Evolutionary conservation across 2,329 filamentous ascomycete genomes (phyloP).

Genomic region (Ophiostoma tasmaniense): DNA sequence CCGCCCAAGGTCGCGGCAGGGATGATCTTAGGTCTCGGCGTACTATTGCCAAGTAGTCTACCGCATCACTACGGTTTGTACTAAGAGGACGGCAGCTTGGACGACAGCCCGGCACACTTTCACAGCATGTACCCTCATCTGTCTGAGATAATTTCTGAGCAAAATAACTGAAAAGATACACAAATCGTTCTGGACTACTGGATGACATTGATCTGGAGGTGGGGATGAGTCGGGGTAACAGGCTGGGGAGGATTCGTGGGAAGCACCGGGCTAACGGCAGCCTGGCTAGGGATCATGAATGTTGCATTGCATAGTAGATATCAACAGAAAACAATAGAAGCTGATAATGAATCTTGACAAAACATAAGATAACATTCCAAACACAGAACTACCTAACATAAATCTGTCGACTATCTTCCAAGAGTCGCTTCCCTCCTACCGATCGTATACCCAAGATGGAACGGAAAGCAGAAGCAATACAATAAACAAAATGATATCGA

Average conservation of each 20-base stretch:
- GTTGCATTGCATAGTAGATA: not conserved
- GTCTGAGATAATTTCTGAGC: too few relatives aligned
- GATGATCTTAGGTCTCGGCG: not conserved
- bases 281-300: not conserved
- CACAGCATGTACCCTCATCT: too few relatives aligned
- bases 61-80: too few relatives aligned
- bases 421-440: not conserved
- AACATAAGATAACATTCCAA: not conserved
- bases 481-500: constrained; percentile 9
- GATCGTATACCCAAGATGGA: not conserved
- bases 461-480: constrained; percentile 1
- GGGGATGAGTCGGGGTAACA: not conserved
- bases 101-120: too few relatives aligned
- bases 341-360: not conserved
- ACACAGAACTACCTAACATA: not conserved
- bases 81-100: too few relatives aligned
- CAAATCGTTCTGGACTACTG: too few relatives aligned
- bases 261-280: not conserved
- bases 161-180: too few relatives aligned
- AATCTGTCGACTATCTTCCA: not conserved
- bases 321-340: not conserved
- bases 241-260: not conserved
- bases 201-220: not conserved
- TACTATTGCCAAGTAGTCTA: not conserved
- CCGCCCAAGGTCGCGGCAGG: not conserved